Evolutionary conservation across 1,284 basidiomycete species (phyloP), one percentile per base, ranked within the genome.

Genomic region (Phellinidium pouzarii): DNA sequence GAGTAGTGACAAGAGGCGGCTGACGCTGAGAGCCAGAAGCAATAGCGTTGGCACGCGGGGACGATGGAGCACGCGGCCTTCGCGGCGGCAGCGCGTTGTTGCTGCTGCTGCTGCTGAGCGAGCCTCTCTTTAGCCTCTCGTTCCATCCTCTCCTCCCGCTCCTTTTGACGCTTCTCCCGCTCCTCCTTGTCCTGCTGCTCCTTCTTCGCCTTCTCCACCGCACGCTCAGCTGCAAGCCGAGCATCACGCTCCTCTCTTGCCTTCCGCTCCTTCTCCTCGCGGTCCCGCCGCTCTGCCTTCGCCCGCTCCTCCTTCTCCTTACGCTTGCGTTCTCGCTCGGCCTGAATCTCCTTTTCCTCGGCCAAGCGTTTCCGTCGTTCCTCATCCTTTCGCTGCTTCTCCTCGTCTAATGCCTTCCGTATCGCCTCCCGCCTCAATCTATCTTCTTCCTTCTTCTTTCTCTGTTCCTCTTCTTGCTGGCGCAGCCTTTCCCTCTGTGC

Each of bases 391-490:
- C 81, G 77, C 48, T 76, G 72, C 58, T 77, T 80, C 68, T 94
- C 91, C 64, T 92, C 91, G 55, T 91, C 88, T 52, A 79, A 79
- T 37, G 77, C 83, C 64, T 83, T 84, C 60, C 85, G 84, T 54
- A 75, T 76, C 46, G 80, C 80, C 63, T 94, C 91, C 42, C 86
- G 81, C 59, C 77, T 84, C 25, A 75, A 73, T 34, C 80, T 76
- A 55, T 87, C 82, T 66, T 89, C 86, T 59, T 89, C 86, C 43
- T 82, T 82, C 61, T 78, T 82, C 68, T 79, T 80, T 55, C 79
- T 76, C 54, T 76, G 72, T 62, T 83, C 80, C 50, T 81, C 80
- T 58, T 85, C 83, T 27, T 74, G 71, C 22, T 82, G 83, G 38
- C 73, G 76, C 54, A 80, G 80, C 65, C 79, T 80, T 25, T 81